Conservation (phyloP, 129 eudicot species). For the Chrysanthemum makinoi region DNA sequence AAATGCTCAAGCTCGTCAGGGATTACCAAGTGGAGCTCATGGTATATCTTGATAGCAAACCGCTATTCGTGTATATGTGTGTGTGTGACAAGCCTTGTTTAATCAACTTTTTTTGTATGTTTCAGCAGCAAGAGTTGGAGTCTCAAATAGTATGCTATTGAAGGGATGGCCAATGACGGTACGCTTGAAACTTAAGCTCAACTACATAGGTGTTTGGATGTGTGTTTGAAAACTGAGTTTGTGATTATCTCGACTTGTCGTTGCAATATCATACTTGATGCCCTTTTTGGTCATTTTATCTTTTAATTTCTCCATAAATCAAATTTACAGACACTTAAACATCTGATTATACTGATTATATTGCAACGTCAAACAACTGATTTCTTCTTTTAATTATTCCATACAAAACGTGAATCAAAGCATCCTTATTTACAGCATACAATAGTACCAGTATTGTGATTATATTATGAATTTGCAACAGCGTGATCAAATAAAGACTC, state of each 20-base stretch:
- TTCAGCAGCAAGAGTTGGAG: slow-evolving; percentile 42
- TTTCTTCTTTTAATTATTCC: neutral
- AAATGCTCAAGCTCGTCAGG: slow-evolving; percentile 36
- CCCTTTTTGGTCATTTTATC: too few species aligned
- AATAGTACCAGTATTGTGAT: slow-evolving; percentile 5
- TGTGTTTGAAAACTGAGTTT: neutral
- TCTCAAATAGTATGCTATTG: slow-evolving; percentile 39
- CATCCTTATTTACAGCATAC: too few species aligned
- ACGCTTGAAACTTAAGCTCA: slow-evolving; percentile 21
- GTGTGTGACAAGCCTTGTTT: neutral
- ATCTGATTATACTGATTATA: neutral
- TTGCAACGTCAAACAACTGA: neutral
- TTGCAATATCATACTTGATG: neutral
- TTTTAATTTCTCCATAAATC: neutral
- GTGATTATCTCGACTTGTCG: neutral
- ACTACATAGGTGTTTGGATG: slow-evolving; percentile 4
- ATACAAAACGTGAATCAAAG: neutral
- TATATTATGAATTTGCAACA: slow-evolving; percentile 22
- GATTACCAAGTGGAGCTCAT: slow-evolving; percentile 36
- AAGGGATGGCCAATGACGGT: slow-evolving; percentile 68
- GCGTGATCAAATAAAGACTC: slow-evolving; percentile 49
- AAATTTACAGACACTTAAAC: neutral
- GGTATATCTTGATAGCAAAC: slow-evolving; percentile 33
- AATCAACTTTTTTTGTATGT: slow-evolving; percentile 21
- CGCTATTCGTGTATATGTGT: neutral